Evolutionary conservation across 129 eudicot species (phyloP), one percentile per base, ranked within the genome.

Genomic region (Solidago caesia): DNA sequence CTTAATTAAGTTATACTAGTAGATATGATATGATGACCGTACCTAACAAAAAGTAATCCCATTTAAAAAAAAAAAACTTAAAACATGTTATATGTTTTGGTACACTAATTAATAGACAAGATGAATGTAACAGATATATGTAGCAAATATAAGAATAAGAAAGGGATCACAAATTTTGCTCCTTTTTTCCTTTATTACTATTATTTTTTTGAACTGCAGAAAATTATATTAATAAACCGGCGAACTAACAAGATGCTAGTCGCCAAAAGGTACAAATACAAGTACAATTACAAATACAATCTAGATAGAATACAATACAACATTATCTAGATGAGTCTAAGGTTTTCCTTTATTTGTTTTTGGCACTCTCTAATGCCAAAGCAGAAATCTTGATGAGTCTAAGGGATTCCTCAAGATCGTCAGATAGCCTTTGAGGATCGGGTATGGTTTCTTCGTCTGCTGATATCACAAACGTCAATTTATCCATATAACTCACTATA

Each of bases 381-480:
- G 76, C 75, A 1, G 81, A 71, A 48, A 60, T 25, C 75, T 77
- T 81, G 63, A 80, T 81, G 56, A 77, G 75, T 15, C 65, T 42
- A 69, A 84, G 83, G 7, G 84, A 80, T 52, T 83, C 82, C 61
- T 71, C 70, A 42, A 71, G 81, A 60, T 75, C 85, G 33, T 87
- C 81, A 44, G 72, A 69, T 62, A 76, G 79, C 46, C 64, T 68
- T 63, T 72, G 33, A 46, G 81, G 72, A 67, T 79, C 87, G 3
- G 87, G 84, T 72, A 80, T 80, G 25, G 87, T 84, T 80, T 80
- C 79, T 68, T 80, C 84, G 0, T 84, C 87, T 16, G 63, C 87
- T 25, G 85, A 80, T 67, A 84, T n/a, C 25, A 77, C 82, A 43
- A 84, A 84, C 7, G 73, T 84, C 74, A 84, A 39, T 57, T 80